Evolutionary conservation across 129 eudicot genomes (phyloP).

Genomic region (Escallonia herrerae): DNA sequence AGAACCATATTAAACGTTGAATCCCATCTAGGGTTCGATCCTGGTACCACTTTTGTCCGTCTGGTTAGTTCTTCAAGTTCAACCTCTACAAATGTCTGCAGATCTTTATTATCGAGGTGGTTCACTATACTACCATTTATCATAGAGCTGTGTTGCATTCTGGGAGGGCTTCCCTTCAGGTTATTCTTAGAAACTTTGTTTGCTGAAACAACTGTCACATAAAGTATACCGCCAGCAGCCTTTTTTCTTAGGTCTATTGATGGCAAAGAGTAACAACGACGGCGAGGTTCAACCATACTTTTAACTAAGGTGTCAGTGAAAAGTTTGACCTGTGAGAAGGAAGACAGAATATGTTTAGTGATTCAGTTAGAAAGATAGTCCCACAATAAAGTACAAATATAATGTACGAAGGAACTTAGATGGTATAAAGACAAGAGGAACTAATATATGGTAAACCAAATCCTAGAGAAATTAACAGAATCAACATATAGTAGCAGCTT

Average conservation of each 20-base stretch:
- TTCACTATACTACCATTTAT: constrained; percentile 29
- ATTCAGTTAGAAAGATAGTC: neutral
- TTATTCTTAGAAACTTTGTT: constrained; percentile 50
- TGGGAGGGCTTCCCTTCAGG: constrained; percentile 38
- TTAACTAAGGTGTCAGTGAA: constrained; percentile 60
- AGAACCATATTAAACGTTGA: constrained; percentile 76
- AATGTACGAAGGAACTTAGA: too few relatives aligned
- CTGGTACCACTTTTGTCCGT: constrained; percentile 50
- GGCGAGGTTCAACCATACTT: constrained; percentile 96
- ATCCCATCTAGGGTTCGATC: constrained; percentile 80
- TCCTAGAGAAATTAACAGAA: too few relatives aligned
- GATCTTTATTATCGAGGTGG: constrained; percentile 33
- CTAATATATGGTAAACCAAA: too few relatives aligned
- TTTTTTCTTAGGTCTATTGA: constrained; percentile 60
- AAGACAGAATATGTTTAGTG: neutral
- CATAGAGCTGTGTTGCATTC: constrained; percentile 21
- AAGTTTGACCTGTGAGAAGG: constrained; percentile 55
- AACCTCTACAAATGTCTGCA: constrained; percentile 87
- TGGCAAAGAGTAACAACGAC: constrained; percentile 75
- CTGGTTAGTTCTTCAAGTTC: constrained; percentile 84
- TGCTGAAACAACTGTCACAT: constrained; percentile 74
- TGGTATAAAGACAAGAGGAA: too few relatives aligned
- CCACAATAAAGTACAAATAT: too few relatives aligned
- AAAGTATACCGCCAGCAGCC: constrained; percentile 77
- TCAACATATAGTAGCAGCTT: too few relatives aligned